phyloP scores from a whole-genome alignment of 345 rosid genomes.

The Microcos paniculata region DNA sequence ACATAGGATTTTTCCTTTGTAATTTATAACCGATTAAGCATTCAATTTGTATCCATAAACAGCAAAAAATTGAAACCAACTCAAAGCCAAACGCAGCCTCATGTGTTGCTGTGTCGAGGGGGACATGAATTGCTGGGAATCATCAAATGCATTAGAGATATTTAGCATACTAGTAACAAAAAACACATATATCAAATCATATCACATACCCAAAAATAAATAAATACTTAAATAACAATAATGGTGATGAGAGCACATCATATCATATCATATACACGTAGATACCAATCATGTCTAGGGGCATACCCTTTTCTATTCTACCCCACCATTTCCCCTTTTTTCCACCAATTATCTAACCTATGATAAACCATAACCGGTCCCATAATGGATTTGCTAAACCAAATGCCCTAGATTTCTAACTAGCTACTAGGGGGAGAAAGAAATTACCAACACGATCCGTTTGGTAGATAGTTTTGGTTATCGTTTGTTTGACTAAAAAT shows the following conservation, averaged over 20 bases:
- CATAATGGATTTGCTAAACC: background rate
- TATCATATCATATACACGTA: conserved; percentile 17
- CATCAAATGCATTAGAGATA: conserved; percentile 15
- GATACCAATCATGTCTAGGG: conserved; percentile 27
- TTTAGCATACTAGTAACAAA: conserved; percentile 17
- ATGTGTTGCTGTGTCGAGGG: background rate
- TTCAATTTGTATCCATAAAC: background rate
- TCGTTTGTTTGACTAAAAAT: too few species aligned
- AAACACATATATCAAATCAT: conserved; percentile 27
- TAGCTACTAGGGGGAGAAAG: too few species aligned
- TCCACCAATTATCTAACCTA: background rate
- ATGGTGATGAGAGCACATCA: conserved; percentile 21
- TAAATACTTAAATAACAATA: conserved; percentile 19
- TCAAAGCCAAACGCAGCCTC: background rate
- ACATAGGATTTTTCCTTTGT: background rate
- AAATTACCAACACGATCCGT: too few species aligned
- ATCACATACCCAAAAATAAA: conserved; percentile 13
- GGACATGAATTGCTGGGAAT: conserved; percentile 21
- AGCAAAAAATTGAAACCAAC: background rate
- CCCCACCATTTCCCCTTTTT: conserved; percentile 20
- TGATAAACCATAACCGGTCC: background rate
- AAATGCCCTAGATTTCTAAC: too few species aligned
- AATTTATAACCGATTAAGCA: too few species aligned
- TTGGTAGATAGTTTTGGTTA: too few species aligned
- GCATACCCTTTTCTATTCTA: conserved; percentile 1